phyloP scores from a whole-genome alignment of 2,329 filamentous ascomycete species.

The Hymenoscyphus fraxineus region DNA sequence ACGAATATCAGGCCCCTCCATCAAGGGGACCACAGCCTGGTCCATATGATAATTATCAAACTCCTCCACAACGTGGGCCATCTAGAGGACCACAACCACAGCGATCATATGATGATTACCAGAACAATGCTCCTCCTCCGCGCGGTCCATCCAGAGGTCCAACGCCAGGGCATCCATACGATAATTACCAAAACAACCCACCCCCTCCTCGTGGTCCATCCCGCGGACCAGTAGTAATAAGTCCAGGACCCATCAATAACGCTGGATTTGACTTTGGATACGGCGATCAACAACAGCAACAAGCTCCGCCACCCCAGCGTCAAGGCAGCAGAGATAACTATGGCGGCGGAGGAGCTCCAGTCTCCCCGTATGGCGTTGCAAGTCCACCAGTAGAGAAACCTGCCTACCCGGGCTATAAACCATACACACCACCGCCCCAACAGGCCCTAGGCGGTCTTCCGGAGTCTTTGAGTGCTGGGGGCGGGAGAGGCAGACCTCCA shows the following conservation, averaged over 20 bases:
- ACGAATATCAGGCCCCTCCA: slow-evolving; percentile 15
- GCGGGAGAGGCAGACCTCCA: slow-evolving; percentile 20
- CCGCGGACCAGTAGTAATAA: slow-evolving; percentile 23
- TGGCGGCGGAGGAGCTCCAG: slow-evolving; percentile 14
- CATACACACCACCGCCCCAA: slow-evolving; percentile 20
- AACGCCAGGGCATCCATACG: slow-evolving; percentile 11
- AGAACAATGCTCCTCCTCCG: slow-evolving; percentile 7
- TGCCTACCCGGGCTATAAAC: slow-evolving; percentile 26
- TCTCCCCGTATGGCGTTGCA: slow-evolving; percentile 24
- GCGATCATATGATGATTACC: background rate
- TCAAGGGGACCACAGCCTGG: slow-evolving; percentile 7
- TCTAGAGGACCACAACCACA: background rate
- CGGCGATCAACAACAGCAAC: slow-evolving; percentile 16
- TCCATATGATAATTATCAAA: slow-evolving; percentile 7
- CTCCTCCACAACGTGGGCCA: background rate
- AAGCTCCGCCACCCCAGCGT: slow-evolving; percentile 5
- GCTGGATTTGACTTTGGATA: slow-evolving; percentile 29
- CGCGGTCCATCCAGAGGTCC: slow-evolving; percentile 10
- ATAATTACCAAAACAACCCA: background rate
- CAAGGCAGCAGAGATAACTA: slow-evolving; percentile 16
- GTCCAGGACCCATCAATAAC: slow-evolving; percentile 26
- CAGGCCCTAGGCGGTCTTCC: slow-evolving; percentile 8
- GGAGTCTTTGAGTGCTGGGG: slow-evolving; percentile 12
- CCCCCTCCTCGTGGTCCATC: slow-evolving; percentile 3
- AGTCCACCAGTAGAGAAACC: slow-evolving; percentile 26